A percentile compares a stretch with the other conserved stretches of the same genome.
These are phyloP conservation scores for Centella asiatica DNA, from an alignment of 129 eudicot species.

Conservation along the genomic window DNA sequence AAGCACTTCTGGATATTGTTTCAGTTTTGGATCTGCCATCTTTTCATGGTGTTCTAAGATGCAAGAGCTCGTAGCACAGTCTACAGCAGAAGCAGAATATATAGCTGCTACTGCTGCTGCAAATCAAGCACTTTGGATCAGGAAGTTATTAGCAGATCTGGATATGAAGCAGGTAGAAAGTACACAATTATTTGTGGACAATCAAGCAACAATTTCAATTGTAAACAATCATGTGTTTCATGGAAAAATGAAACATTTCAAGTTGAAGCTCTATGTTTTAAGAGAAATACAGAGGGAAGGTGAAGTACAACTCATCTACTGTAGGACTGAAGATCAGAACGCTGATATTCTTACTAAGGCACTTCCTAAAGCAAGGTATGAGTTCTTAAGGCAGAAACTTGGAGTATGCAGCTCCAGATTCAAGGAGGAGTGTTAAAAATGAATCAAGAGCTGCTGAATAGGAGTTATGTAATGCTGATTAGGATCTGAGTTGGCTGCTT, in stretches of 20 bases:
- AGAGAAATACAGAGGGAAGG: background rate
- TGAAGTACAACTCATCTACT: background rate
- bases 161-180: background rate
- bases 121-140: too few species aligned
- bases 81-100: background rate
- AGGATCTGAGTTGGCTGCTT: too few species aligned
- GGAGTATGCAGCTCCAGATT: background rate
- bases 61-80: too few species aligned
- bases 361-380: background rate
- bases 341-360: too few species aligned
- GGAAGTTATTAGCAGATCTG: too few species aligned
- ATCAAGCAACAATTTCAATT: background rate
- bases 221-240: background rate
- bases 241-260: background rate
- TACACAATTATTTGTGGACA: background rate
- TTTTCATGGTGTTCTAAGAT: background rate
- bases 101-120: background rate
- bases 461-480: too few species aligned
- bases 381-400: background rate
- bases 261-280: too few species aligned
- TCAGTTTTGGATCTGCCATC: background rate
- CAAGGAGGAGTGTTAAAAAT: background rate
- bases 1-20: too few species aligned
- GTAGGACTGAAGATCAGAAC: background rate
- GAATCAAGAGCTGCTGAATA: too few species aligned